Evolutionary conservation across 2,329 filamentous ascomycete species (phyloP).

Genomic region (Fusarium coicis): DNA sequence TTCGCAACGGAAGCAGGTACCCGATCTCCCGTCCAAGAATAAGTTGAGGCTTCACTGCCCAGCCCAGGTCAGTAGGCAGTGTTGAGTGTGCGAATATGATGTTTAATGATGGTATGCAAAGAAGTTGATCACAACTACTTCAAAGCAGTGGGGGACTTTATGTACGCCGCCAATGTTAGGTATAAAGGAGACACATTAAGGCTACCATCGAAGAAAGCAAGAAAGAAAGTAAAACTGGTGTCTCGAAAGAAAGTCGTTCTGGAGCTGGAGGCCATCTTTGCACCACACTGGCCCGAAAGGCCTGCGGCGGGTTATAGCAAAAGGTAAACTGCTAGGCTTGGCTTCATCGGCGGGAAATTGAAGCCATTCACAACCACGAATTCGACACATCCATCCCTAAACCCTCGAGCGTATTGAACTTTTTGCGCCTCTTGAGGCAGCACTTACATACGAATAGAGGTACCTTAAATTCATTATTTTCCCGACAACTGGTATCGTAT

Average conservation of each 20-base stretch:
- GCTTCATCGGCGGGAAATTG: neutral
- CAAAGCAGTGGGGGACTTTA: neutral
- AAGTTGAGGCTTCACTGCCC: neutral
- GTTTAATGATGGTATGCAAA: neutral
- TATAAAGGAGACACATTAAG: neutral
- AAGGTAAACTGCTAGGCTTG: neutral
- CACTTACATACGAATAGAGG: too few species aligned
- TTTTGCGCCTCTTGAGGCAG: too few species aligned
- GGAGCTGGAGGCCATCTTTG: neutral
- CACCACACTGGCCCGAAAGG: neutral
- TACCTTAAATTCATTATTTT: too few species aligned
- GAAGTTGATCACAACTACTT: neutral
- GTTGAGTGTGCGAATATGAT: neutral
- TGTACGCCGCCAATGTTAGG: slow-evolving; percentile 49
- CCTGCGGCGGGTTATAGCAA: neutral
- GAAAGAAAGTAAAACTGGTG: neutral
- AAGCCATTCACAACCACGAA: neutral
- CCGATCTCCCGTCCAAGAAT: neutral
- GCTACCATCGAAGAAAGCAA: neutral
- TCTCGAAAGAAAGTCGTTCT: neutral
- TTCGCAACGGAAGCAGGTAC: neutral
- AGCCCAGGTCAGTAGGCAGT: neutral
- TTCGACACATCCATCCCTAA: neutral
- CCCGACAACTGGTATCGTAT: too few species aligned
- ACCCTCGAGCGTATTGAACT: too few species aligned